phyloP scores from a whole-genome alignment of 1,139 yeast species.

The Debaryomyces sp. region DNA sequence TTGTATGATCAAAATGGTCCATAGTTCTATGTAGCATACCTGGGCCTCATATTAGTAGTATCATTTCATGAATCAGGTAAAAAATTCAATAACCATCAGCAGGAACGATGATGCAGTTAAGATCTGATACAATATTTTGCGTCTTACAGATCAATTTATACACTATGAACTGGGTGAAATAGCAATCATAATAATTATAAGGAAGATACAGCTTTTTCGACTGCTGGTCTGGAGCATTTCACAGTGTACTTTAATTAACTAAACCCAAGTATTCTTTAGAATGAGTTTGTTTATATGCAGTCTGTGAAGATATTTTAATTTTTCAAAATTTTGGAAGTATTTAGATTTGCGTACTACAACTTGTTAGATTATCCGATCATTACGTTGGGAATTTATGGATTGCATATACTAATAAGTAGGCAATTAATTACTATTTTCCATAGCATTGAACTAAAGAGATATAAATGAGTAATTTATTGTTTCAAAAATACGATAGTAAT shows the following conservation, averaged over 20 bases:
- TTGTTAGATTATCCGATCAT: background rate
- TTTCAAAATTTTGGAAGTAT: background rate
- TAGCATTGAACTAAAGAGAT: background rate
- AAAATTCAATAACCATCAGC: too few species aligned
- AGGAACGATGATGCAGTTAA: too few species aligned
- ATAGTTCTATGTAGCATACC: too few species aligned
- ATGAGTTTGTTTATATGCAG: background rate
- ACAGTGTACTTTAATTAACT: background rate
- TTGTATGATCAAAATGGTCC: background rate
- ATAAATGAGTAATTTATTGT: constrained; percentile 29
- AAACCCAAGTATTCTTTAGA: background rate
- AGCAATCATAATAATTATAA: too few species aligned
- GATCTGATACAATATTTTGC: too few species aligned
- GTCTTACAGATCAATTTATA: too few species aligned
- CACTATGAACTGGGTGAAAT: too few species aligned
- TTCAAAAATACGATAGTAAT: constrained; percentile 20
- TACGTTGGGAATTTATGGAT: background rate
- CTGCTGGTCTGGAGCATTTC: too few species aligned
- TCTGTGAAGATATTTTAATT: background rate
- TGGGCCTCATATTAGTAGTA: too few species aligned
- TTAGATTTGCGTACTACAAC: background rate
- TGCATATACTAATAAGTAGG: background rate
- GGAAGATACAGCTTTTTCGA: too few species aligned
- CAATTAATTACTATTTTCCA: background rate
- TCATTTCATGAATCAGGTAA: too few species aligned